A percentile compares a stretch with the other conserved stretches of the same genome.
Conservation (phyloP, 495 filamentous ascomycete species). For the Hypoxylon cercidicola region DNA sequence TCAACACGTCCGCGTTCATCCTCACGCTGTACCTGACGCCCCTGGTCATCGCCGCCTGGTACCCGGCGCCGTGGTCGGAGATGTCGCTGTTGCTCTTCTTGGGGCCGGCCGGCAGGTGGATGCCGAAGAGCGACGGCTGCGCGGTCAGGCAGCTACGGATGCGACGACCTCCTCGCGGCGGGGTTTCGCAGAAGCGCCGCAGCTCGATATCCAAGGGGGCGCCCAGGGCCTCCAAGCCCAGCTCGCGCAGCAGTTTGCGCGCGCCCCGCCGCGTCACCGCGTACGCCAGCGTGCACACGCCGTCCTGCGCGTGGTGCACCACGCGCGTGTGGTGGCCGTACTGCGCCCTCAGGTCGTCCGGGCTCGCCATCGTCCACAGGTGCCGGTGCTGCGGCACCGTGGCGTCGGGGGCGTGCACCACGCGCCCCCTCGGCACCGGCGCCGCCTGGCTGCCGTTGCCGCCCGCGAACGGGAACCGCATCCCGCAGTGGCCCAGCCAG, state of each 20-base stretch:
- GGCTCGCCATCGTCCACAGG: constrained; percentile 44
- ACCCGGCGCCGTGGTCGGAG: constrained; percentile 42
- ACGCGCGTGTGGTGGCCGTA: constrained; percentile 50
- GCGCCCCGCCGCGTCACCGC: constrained; percentile 45
- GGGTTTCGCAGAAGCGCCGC: constrained; percentile 42
- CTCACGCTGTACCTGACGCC: constrained; percentile 46
- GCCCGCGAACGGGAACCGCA: constrained; percentile 41
- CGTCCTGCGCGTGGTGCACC: constrained; percentile 49
- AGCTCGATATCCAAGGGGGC: constrained; percentile 44
- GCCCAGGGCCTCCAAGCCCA: constrained; percentile 41
- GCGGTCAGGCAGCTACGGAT: constrained; percentile 45
- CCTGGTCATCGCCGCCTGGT: constrained; percentile 35
- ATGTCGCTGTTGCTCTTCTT: constrained; percentile 46
- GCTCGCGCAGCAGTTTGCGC: constrained; percentile 42
- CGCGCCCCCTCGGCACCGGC: constrained; percentile 38
- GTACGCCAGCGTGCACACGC: constrained; percentile 49
- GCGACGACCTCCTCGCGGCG: constrained; percentile 13
- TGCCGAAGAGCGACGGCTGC: constrained; percentile 45
- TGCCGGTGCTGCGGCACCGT: constrained; percentile 46
- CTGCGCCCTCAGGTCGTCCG: constrained; percentile 35
- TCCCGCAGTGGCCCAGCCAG: constrained; percentile 65
- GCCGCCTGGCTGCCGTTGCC: not conserved
- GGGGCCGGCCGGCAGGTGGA: constrained; percentile 43
- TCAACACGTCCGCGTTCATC: constrained; percentile 44
- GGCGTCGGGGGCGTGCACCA: constrained; percentile 37